phyloP scores from a whole-genome alignment of 176 grass and related monocot genomes.

The Eleusine indica region DNA sequence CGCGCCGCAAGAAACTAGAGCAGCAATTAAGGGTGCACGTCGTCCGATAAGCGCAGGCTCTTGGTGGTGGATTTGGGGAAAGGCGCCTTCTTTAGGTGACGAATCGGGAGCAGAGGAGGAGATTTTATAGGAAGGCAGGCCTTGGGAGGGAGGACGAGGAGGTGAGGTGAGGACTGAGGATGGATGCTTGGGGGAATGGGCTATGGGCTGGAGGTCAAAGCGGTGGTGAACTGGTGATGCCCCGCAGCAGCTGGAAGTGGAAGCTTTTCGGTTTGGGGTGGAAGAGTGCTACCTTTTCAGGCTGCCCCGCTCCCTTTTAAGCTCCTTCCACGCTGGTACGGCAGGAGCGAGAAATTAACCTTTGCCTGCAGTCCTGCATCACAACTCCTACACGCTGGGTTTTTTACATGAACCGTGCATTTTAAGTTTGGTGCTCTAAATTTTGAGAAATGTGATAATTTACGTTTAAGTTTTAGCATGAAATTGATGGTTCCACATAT shows the following conservation, averaged over 20 bases:
- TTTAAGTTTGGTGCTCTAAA: too few relatives aligned
- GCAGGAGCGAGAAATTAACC: background rate
- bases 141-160: too few relatives aligned
- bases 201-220: constrained; percentile 52
- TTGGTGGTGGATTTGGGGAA: constrained; percentile 22
- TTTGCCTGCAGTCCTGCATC: background rate
- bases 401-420: too few relatives aligned
- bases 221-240: constrained; percentile 45
- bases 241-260: constrained; percentile 53
- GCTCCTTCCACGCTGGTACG: background rate
- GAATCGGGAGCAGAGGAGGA: constrained; percentile 28
- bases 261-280: constrained; percentile 37
- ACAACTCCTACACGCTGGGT: too few relatives aligned
- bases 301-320: constrained; percentile 18
- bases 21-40: background rate
- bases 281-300: constrained; percentile 24
- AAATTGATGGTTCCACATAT: too few relatives aligned
- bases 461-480: too few relatives aligned
- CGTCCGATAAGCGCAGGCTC: constrained; percentile 23
- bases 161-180: background rate
- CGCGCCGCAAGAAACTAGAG: constrained; percentile 19
- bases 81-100: constrained; percentile 39
- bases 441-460: too few relatives aligned
- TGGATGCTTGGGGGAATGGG: constrained; percentile 38
- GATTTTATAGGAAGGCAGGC: constrained; percentile 37